Base-by-base conservation (phyloP, 75 land plant species). In the Pinus albicaulis region DNA sequence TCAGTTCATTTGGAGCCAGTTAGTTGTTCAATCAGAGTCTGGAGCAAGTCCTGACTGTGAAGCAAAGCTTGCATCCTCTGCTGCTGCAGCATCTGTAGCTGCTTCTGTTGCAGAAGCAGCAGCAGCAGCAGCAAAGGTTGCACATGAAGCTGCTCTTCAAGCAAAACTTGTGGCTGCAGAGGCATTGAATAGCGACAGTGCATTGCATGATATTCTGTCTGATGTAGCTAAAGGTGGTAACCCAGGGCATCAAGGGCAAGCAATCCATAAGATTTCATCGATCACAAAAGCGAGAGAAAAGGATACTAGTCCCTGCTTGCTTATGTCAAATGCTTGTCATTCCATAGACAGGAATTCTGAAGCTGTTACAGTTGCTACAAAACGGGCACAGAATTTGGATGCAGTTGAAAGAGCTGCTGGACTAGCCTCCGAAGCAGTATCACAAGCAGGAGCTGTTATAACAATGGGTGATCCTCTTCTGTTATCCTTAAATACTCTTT, bases 381-480 rank as follows among this genome's bases (percentile, higher is more conserved):
- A 80, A 55, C 82, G 81, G 74, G 93, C 92, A 74, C 89, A 92
- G 71, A 93, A 89, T 76, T 73, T 95, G 76, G 90, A 89, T 76
- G 87, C 98, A 28, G 80, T 95, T 76, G 87, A 89, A 4, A 89
- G 82, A 79, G 95, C 95, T 79, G 98, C 98, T n/a, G 95, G 89
- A 75, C 75, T 93, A n/a, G 96, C 92, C 61, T 86, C 92, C 26
- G 87, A 88, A 74, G 95, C 98, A 64, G 90, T 94, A 24, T 78
- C 91, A 6, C 93, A 92, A 76, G 88, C 92, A n/a, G 91, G 93
- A 56, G 80, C 73, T 41, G 74, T 95, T 69, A 79, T 95, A 70
- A 83, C 96, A 34, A 86, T 89, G 89, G 93, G 93, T 25, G 89
- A 95, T 75, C 93, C 92, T 14, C n/a, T 92, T 19, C 84, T 86